A percentile compares a stretch with the other conserved stretches of the same genome.
Conservation (phyloP, 1,284 basidiomycete species). For the Malassezia psittaci region DNA sequence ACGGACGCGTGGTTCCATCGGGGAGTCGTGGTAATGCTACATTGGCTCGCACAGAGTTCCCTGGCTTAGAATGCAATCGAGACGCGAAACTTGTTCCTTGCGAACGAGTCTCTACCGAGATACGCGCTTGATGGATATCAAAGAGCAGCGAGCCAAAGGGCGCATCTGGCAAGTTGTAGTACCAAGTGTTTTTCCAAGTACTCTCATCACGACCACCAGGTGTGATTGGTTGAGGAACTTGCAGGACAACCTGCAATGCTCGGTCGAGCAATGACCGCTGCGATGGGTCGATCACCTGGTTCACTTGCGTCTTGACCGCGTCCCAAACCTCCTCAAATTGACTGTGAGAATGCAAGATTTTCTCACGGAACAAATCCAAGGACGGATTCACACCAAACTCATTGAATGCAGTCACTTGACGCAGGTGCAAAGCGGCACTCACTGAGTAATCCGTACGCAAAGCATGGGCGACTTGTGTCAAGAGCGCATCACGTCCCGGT, state of each 20-base stretch:
- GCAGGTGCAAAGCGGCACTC: conserved; percentile 91
- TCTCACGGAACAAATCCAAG: conserved; percentile 76
- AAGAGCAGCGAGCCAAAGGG: conserved; percentile 78
- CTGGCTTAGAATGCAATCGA: conserved; percentile 52
- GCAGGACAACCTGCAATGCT: conserved; percentile 71
- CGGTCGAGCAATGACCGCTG: conserved; percentile 83
- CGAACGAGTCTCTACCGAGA: conserved; percentile 81
- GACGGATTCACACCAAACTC: conserved; percentile 88
- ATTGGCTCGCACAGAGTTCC: background rate
- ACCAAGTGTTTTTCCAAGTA: conserved; percentile 62
- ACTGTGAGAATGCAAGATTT: conserved; percentile 68
- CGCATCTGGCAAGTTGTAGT: conserved; percentile 91
- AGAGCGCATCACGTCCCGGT: conserved; percentile 82
- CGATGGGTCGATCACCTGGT: conserved; percentile 78
- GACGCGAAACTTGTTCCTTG: conserved; percentile 96
- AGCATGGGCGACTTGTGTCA: conserved; percentile 77
- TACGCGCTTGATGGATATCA: conserved; percentile 77
- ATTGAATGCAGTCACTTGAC: conserved; percentile 90
- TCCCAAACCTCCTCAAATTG: conserved; percentile 86
- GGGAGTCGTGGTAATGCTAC: conserved; percentile 4
- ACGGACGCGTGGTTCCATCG: conserved; percentile 9
- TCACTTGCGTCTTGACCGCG: conserved; percentile 80
- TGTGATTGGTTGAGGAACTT: conserved; percentile 55
- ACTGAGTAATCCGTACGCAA: conserved; percentile 90
- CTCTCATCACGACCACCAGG: conserved; percentile 64